Base-by-base conservation (phyloP, 257 asterid genomes). In the Petrea volubilis region DNA sequence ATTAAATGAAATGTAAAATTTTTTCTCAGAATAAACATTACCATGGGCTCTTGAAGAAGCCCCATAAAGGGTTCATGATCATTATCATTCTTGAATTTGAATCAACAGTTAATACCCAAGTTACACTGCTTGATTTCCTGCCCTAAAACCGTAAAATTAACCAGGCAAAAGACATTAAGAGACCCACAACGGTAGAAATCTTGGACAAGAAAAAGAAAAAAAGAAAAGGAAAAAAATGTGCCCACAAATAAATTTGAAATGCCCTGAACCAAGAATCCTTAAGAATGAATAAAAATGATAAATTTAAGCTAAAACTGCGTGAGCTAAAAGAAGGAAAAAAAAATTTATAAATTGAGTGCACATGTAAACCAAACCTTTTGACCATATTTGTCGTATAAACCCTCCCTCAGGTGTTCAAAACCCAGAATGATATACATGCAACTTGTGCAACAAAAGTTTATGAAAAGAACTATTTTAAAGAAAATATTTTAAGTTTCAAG, bases 21-120 rank as follows among this genome's bases (percentile, higher is more conserved):
- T 24, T 23, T n/a, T 18, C 56, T 38, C 7, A 68, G 47, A 15
- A 9, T 6, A 24, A 55, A 36, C 25, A 51, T 36, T 58, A 81
- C 86, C 86, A 36, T 41, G 81, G 71, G 56, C 67, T 79, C 75
- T 69, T 81, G 74, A 84, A 71, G 33, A 74, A 68, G 61, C 23
- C 72, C 89, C 85, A 81, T 14, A 84, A 64, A 36, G 78, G 79
- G 57, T 57, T 74, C 56, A 62, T 71, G 50, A 47, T 77, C 70
- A 69, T 63, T 53, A 50, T 68, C 79, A 34, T 51, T 63, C 63
- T 10, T n/a, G n/a, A n/a, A n/a, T n/a, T n/a, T n/a, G n/a, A n/a
- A n/a, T n/a, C n/a, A n/a, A n/a, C n/a, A n/a, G n/a, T n/a, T n/a
- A n/a, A n/a, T n/a, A n/a, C n/a, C n/a, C n/a, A n/a, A n/a, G n/a